Base-by-base conservation (phyloP, 768 basidiomycete species). In the Floccularia luteovirens region DNA sequence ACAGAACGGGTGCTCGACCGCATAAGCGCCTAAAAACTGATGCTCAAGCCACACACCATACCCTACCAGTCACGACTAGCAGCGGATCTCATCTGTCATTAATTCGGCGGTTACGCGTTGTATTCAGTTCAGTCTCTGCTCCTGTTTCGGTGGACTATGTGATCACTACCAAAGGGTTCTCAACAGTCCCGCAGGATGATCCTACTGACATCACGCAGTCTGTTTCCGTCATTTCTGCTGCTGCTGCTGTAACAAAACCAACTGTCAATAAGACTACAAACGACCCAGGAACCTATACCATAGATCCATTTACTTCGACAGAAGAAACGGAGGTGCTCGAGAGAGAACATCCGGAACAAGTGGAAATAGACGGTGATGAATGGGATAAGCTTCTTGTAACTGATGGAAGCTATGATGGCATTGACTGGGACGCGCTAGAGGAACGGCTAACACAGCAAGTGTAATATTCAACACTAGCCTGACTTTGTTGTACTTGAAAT, bases 111-210 rank as follows among this genome's bases (percentile, higher is more conserved):
- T 59, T 92, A 40, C 79, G 77, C 42, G 66, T 93, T 37, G 66
- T 96, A 6, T 96, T 91, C 62, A 87, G 79, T 46, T 78, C 78
- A 7, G 70, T 83, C 24, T 55, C 58, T 17, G 50, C 64, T 0
- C 72, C 82, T 1, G 63, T 61, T 13, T 81, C 79, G 10, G 56
- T 87, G 42, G 90, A 96, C 55, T 94, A 83, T 47, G 66, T 90
- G 43, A 70, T 96, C 36, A 74, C 79, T 3, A 51, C 64, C 12
- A 59, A 66, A 16, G 91, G 90, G 5, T 62, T 92, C 49, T 11
- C 17, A 10, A 14, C 27, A 8, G 14, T 30, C 27, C 27, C 27
- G 8, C 14, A 8, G 27, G 27, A 30, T 8, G 10, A 30, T 30
- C 27, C 27, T 10, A 8, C 27, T 14, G 10, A 30, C 14, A 10